Conservation (phyloP, 768 basidiomycete species). For the Lentinula sp. region DNA sequence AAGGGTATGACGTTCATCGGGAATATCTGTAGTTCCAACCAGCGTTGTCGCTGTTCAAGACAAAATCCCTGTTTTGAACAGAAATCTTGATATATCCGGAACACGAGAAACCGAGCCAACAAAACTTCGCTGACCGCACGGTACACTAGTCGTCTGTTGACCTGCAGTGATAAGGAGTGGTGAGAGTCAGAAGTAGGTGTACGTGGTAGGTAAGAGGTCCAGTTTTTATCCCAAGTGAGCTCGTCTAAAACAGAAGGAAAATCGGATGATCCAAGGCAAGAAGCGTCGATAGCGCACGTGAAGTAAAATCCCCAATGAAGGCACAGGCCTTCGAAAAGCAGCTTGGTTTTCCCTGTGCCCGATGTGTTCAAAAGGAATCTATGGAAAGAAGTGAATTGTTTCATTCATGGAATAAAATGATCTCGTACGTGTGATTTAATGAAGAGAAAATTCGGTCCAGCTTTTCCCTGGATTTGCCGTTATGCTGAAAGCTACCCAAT, state of each 20-base stretch:
- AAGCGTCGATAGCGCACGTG: background rate
- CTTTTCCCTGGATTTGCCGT: background rate
- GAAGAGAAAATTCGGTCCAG: no score
- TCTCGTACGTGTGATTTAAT: no score
- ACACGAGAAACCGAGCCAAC: background rate
- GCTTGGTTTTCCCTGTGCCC: no score
- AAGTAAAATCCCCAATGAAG: conserved; percentile 7
- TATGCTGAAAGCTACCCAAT: background rate
- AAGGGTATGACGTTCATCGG: background rate
- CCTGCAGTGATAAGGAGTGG: no score
- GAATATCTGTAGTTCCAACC: background rate
- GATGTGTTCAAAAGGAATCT: no score
- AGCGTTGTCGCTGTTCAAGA: background rate
- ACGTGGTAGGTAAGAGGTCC: no score
- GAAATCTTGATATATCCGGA: background rate
- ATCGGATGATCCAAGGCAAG: background rate
- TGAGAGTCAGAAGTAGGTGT: no score
- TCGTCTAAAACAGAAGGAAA: background rate
- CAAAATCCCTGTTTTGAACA: background rate
- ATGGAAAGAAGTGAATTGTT: no score
- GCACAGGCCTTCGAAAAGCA: conserved; percentile 8
- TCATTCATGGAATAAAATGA: no score
- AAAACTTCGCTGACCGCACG: background rate
- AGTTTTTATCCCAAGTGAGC: no score
- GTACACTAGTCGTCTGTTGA: background rate